Evolutionary conservation across 2,329 filamentous ascomycete genomes (phyloP).

Genomic region (Colletotrichum acutatum): DNA sequence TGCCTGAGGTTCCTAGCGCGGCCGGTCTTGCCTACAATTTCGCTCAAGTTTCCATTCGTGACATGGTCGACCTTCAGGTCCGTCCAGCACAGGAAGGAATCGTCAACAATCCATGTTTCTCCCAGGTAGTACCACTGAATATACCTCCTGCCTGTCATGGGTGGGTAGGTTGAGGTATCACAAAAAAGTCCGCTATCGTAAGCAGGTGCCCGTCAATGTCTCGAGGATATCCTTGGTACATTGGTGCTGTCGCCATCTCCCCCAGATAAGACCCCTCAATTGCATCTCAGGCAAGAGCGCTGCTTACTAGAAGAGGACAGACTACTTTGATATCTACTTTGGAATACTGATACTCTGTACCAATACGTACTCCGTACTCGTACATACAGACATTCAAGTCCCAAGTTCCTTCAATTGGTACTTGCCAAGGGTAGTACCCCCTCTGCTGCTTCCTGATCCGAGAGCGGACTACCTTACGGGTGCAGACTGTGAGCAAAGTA

Average conservation of each 20-base stretch:
- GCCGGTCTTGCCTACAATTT: slow-evolving; percentile 4
- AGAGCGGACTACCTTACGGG: not conserved
- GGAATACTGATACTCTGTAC: no score
- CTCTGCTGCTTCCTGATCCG: not conserved
- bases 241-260: not conserved
- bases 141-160: not conserved
- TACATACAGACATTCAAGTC: not conserved
- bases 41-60: slow-evolving; percentile 5
- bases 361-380: no score
- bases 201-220: not conserved
- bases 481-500: not conserved
- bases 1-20: not conserved
- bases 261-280: not conserved
- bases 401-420: not conserved
- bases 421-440: not conserved
- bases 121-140: not conserved
- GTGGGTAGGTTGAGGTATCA: not conserved
- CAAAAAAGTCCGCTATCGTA: not conserved
- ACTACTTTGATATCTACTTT: not conserved
- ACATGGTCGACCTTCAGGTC: not conserved
- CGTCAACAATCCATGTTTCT: not conserved
- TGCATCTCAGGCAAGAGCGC: not conserved
- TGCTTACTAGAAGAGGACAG: not conserved
- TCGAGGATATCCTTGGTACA: not conserved
- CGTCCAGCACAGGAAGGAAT: not conserved